Conservation (phyloP, 345 rosid genomes). For the Clausena lansium region DNA sequence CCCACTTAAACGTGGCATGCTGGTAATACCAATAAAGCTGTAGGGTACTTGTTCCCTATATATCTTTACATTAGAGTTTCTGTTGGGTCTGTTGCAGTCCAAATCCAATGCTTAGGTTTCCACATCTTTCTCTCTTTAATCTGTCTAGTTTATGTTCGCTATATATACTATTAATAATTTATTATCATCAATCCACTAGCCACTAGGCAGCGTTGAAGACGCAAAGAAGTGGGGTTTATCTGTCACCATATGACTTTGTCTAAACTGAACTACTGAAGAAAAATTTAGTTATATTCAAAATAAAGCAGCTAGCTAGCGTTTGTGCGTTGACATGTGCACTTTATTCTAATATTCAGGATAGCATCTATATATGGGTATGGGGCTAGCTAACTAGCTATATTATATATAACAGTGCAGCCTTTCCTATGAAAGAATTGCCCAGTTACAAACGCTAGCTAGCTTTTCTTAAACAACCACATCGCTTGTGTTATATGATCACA, state of each 20-base stretch:
- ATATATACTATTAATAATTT: not conserved
- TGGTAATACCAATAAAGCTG: too few species aligned
- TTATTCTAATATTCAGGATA: not conserved
- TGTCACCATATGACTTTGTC: not conserved
- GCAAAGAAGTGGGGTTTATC: not conserved
- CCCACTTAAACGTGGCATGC: not conserved
- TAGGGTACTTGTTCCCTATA: too few species aligned
- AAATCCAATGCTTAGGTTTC: not conserved
- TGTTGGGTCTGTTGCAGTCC: not conserved
- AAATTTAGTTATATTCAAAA: slow-evolving; percentile 16
- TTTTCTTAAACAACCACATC: not conserved
- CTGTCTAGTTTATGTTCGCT: not conserved
- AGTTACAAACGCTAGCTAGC: not conserved
- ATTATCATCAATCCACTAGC: not conserved
- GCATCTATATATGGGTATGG: slow-evolving; percentile 17
- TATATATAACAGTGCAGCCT: slow-evolving; percentile 17
- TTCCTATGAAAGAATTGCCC: slow-evolving; percentile 12
- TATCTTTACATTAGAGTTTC: not conserved
- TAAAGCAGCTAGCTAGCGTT: not conserved
- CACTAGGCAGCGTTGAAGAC: not conserved
- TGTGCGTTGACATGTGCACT: slow-evolving; percentile 32
- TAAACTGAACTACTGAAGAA: not conserved
- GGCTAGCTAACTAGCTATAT: not conserved
- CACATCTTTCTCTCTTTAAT: not conserved
- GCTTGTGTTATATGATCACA: too few species aligned